phyloP scores from a whole-genome alignment of 2,329 filamentous ascomycete species.

The Neospermospora avenae region DNA sequence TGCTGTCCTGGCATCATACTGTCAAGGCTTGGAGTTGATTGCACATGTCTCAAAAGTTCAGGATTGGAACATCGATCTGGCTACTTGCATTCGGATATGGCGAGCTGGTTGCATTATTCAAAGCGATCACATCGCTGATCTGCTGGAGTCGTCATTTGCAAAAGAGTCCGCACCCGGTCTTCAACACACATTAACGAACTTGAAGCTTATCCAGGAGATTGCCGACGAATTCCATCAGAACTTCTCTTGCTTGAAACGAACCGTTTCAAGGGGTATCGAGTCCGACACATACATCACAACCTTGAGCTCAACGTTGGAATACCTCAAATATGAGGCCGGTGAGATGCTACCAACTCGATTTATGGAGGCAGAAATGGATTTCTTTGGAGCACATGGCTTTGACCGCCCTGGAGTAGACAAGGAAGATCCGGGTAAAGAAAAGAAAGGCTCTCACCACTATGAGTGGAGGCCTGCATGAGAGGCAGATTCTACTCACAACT shows the following conservation, averaged over 20 bases:
- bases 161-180: conserved; percentile 28
- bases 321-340: conserved; percentile 60
- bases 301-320: conserved; percentile 53
- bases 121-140: conserved; percentile 59
- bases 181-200: conserved; percentile 42
- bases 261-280: too few species aligned
- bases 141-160: conserved; percentile 48
- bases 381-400: conserved; percentile 66
- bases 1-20: conserved; percentile 58
- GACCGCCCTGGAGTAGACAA: conserved; percentile 53
- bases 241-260: conserved; percentile 50
- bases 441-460: conserved; percentile 58
- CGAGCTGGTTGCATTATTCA: conserved; percentile 69
- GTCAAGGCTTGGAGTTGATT: conserved; percentile 65
- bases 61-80: conserved; percentile 55
- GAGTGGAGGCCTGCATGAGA: conserved; percentile 50
- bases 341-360: conserved; percentile 63
- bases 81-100: conserved; percentile 58
- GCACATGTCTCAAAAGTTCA: conserved; percentile 54
- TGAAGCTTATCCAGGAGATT: conserved; percentile 44
- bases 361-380: conserved; percentile 69
- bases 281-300: too few species aligned
- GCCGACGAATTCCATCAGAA: conserved; percentile 50
- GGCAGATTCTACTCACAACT: too few species aligned
- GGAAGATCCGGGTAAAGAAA: conserved; percentile 45